Evolutionary conservation across 805 yeast genomes (phyloP).

Genomic region (Debaryomyces maramus): DNA sequence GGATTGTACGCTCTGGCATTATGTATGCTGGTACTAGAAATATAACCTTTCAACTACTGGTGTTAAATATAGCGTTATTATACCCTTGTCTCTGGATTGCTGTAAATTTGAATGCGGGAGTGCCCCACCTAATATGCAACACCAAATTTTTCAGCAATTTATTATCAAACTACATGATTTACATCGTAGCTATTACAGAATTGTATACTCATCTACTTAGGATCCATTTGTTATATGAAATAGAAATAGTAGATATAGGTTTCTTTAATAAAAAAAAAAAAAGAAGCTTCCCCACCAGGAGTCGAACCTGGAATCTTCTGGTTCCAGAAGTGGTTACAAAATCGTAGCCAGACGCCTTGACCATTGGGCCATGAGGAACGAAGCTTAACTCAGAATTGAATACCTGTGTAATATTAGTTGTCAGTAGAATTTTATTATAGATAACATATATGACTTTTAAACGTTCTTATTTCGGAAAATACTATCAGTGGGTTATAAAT

Average conservation of each 20-base stretch:
- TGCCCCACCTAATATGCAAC: neutral
- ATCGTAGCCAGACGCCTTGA: conserved; percentile 54
- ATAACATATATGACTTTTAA: no score
- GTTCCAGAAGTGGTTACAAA: conserved; percentile 40
- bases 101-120: neutral
- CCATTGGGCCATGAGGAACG: conserved; percentile 57
- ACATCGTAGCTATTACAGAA: no score
- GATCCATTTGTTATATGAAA: no score
- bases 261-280: neutral
- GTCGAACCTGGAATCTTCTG: conserved; percentile 59
- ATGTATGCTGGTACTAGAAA: neutral
- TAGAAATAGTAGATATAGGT: neutral
- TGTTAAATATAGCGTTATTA: neutral
- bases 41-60: neutral
- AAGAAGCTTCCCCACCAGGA: conserved; percentile 53
- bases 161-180: no score
- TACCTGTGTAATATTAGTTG: neutral
- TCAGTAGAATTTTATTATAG: no score
- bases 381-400: conserved; percentile 26
- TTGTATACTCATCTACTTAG: no score
- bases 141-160: no score
- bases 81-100: neutral
- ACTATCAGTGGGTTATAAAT: no score
- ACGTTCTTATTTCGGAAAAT: no score
- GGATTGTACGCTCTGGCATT: conserved; percentile 25